Conservation (phyloP, 768 basidiomycete genomes). For the Lactifluus piperatus region DNA sequence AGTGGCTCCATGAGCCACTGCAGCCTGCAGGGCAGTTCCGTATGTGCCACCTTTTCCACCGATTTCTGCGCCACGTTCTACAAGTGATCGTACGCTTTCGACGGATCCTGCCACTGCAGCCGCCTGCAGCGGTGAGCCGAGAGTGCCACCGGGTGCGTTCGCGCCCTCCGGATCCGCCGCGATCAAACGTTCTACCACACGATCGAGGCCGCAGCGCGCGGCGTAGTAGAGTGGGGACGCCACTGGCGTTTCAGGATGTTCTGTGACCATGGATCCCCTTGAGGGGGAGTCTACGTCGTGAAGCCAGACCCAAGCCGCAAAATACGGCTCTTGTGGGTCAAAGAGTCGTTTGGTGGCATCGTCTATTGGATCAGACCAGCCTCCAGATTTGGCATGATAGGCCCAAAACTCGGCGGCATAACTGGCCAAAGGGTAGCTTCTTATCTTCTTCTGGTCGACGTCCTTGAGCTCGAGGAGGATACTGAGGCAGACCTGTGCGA, state of each 20-base stretch:
- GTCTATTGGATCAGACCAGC: neutral
- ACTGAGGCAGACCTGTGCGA: neutral
- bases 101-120: neutral
- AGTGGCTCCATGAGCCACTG: neutral
- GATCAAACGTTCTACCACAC: neutral
- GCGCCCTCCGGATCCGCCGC: neutral
- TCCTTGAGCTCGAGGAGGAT: neutral
- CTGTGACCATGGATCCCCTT: neutral
- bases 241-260: neutral
- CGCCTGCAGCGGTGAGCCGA: neutral
- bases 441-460: neutral
- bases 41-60: neutral
- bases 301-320: neutral
- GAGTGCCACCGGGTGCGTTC: neutral
- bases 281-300: neutral
- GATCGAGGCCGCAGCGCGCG: neutral
- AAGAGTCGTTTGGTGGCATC: neutral
- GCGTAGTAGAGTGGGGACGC: neutral
- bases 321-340: neutral
- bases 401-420: neutral
- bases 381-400: neutral
- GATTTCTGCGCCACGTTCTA: neutral
- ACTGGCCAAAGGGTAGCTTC: neutral
- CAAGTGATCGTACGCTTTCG: neutral
- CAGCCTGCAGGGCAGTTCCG: neutral